Base-by-base conservation (phyloP, 768 basidiomycete species). In the Phlebiopsis gigantea region DNA sequence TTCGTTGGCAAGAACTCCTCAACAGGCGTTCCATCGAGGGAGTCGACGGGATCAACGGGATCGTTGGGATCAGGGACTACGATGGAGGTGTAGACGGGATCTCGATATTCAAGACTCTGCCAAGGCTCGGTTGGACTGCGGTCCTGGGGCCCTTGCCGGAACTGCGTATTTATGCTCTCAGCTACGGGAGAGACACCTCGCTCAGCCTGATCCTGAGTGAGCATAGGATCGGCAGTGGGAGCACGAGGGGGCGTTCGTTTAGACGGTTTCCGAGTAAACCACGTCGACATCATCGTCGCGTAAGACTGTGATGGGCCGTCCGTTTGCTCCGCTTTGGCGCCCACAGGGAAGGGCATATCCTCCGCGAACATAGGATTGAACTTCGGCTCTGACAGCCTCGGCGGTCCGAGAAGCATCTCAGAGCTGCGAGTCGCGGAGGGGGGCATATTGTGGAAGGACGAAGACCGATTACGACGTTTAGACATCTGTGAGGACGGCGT, bases 181-280 rank as follows among this genome's bases (percentile, higher is more conserved):
- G 55, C 57, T 24, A 49, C 31, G 19, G 59, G 58, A 9, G 52
- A 63, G 22, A 61, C 59, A 9, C 64, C 72, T 28, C 65, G 61
- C 53, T 74, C 73, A 1, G 69, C 63, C 12, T 72, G 67, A 41
- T 61, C 57, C 44, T 71, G 66, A 30, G 62, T 63, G 72, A 72
- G 73, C 22, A 73, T 63, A 10, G 56, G 61, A 42, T 73, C 75
- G 44, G 66, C 62, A 19, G 65, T 59, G 17, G 48, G 44, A 17
- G 67, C 9, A 9, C 34, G 34, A 43, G 55, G 26, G 62, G 66
- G 3, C 1, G 46, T n/a, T 8, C 45, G 14, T 8, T 65, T 66
- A 29, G 73, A 66, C 6, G 65, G 41, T 51, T 62, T 66, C n/a
- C 68, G 60, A n/a, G 63, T 59, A 19, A 79, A 55, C 76, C 78